A percentile compares a stretch with the other conserved stretches of the same genome.
phyloP scores from a whole-genome alignment of 2,329 filamentous ascomycete genomes.

The Escovopsis weberi region DNA sequence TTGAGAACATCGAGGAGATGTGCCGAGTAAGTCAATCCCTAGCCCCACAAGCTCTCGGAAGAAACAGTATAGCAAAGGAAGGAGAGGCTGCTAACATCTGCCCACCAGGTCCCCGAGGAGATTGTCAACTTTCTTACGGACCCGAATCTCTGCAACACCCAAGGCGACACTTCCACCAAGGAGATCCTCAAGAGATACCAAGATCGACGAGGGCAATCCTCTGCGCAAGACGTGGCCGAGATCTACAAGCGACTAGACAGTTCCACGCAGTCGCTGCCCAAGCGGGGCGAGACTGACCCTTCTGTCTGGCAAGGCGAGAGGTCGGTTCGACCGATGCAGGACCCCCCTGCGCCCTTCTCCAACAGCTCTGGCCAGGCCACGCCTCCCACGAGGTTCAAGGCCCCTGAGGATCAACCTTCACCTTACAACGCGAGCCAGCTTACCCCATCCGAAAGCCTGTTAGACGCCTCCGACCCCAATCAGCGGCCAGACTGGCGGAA shows the following conservation, averaged over 20 bases:
- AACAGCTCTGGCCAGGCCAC: conserved; percentile 27
- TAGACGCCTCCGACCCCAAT: conserved; percentile 24
- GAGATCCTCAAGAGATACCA: conserved; percentile 92
- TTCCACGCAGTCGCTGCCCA: conserved; percentile 37
- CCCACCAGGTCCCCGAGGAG: conserved; percentile 71
- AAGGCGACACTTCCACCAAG: conserved; percentile 84
- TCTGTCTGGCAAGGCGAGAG: conserved; percentile 71
- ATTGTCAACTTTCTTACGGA: conserved; percentile 77
- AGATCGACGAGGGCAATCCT: conserved; percentile 49
- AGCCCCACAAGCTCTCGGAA: too few relatives aligned
- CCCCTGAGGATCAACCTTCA: conserved; percentile 30
- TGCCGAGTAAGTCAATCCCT: conserved; percentile 58
- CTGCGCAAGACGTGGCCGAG: conserved; percentile 46
- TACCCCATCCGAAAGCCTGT: conserved; percentile 28
- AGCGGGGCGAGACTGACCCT: conserved; percentile 75
- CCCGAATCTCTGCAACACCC: conserved; percentile 63
- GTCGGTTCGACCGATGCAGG: conserved; percentile 65
- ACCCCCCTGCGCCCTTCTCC: conserved; percentile 31
- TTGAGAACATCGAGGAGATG: conserved; percentile 90
- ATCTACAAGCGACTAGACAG: conserved; percentile 44
- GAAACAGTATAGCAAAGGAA: too few relatives aligned
- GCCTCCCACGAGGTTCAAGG: conserved; percentile 37
- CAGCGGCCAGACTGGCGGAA: conserved; percentile 43
- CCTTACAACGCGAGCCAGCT: conserved; percentile 29
- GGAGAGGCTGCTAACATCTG: background rate